Evolutionary conservation across 2,329 filamentous ascomycete species (phyloP).

Genomic region (Nemania diffusa): DNA sequence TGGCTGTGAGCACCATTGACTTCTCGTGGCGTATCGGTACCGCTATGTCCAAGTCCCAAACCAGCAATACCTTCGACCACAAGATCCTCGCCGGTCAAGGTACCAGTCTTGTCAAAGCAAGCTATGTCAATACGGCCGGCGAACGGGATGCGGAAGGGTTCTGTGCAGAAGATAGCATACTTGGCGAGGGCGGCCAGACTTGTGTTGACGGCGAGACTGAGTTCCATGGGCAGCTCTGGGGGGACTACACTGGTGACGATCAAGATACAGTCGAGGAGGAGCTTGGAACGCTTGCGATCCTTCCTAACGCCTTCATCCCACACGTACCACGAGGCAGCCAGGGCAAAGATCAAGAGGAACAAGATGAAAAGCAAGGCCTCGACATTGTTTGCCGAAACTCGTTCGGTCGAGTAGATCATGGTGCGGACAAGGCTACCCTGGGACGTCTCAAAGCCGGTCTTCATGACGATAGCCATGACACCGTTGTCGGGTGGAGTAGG

Average conservation of each 20-base stretch:
- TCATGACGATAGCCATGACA: constrained; percentile 91
- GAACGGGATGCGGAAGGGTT: constrained; percentile 97
- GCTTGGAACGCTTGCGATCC: constrained; percentile 96
- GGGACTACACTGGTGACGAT: constrained; percentile 98
- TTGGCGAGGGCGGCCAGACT: constrained; percentile 94
- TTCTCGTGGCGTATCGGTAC: constrained; percentile 72
- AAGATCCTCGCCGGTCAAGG: constrained; percentile 93
- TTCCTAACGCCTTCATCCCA: constrained; percentile 96
- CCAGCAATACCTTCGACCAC: constrained; percentile 98
- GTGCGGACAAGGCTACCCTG: constrained; percentile 97
- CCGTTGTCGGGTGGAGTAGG: constrained; percentile 90
- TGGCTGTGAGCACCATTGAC: constrained; percentile 84
- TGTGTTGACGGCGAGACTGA: constrained; percentile 97
- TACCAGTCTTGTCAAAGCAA: constrained; percentile 99
- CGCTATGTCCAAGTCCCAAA: constrained; percentile 75
- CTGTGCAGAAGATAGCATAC: constrained; percentile 97
- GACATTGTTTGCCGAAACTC: constrained; percentile 97
- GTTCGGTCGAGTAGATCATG: constrained; percentile 99
- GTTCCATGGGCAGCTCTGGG: constrained; percentile 98
- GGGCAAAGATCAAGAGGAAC: constrained; percentile 93
- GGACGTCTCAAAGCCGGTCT: constrained; percentile 98
- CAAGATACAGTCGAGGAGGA: constrained; percentile 94
- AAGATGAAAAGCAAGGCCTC: constrained; percentile 98
- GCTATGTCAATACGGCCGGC: constrained; percentile 95
- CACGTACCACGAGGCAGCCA: constrained; percentile 98